Evolutionary conservation across 768 basidiomycete genomes (phyloP).

Genomic region (Agaricus sinodeliciosus): DNA sequence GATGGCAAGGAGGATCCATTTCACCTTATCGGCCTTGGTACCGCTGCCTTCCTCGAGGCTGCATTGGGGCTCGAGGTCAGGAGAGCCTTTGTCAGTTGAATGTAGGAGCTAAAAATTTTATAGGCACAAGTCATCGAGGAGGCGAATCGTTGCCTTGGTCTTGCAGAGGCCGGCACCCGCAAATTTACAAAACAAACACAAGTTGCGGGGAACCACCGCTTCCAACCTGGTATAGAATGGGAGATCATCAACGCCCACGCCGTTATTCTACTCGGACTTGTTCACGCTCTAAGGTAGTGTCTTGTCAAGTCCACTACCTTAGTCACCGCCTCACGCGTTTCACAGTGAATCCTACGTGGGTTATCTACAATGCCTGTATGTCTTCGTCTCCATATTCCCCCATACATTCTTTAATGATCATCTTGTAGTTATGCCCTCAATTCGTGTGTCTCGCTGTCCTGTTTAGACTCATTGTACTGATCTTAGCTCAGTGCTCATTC

Average conservation of each 20-base stretch:
- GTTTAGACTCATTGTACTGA: neutral
- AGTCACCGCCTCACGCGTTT: slow-evolving; percentile 3
- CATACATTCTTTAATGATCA: slow-evolving; percentile 1
- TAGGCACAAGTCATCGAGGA: slow-evolving; percentile 59
- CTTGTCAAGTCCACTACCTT: neutral
- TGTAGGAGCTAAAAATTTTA: neutral
- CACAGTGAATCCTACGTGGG: slow-evolving; percentile 73
- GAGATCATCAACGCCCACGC: slow-evolving; percentile 73
- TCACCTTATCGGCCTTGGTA: slow-evolving; percentile 66
- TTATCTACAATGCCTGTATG: slow-evolving; percentile 71
- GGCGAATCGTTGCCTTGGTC: slow-evolving; percentile 47
- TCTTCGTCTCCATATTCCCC: slow-evolving; percentile 11
- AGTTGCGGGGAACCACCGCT: slow-evolving; percentile 29
- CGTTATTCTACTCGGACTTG: slow-evolving; percentile 62
- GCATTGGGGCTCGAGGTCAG: slow-evolving; percentile 76
- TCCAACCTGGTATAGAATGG: slow-evolving; percentile 64
- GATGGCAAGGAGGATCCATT: slow-evolving; percentile 52
- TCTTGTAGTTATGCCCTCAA: slow-evolving; percentile 38
- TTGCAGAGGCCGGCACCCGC: slow-evolving; percentile 56
- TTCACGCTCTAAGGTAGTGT: slow-evolving; percentile 60
- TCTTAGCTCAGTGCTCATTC: slow-evolving; percentile 50
- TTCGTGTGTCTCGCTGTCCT: slow-evolving; percentile 29
- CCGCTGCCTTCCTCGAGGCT: slow-evolving; percentile 69
- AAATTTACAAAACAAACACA: slow-evolving; percentile 33
- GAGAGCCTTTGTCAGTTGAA: neutral